Percentiles rank a stretch among this genome's conserved stretches.
These are phyloP conservation scores for Senna tora DNA, from an alignment of 306 rosid genomes.

Conservation along the genomic window DNA sequence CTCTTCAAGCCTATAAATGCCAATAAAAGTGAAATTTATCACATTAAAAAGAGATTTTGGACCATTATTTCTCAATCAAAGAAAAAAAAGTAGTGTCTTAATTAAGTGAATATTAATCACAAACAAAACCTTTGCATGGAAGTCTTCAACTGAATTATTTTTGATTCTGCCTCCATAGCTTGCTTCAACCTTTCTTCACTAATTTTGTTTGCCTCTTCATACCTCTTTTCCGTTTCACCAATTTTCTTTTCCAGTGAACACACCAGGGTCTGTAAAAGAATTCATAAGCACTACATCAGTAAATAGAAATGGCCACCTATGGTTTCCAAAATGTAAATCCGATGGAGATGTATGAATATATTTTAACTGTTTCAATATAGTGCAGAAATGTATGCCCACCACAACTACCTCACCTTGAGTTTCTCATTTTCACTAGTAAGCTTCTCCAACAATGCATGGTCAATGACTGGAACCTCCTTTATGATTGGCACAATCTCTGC, in stretches of 20 bases:
- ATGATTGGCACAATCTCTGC: constrained; percentile 58
- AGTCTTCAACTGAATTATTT: constrained; percentile 71
- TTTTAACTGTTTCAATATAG: constrained; percentile 15
- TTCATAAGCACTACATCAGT: constrained; percentile 39
- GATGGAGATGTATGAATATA: constrained; percentile 12
- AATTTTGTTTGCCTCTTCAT: constrained; percentile 67
- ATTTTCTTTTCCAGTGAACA: constrained; percentile 78
- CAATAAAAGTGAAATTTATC: constrained; percentile 32
- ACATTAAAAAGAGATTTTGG: constrained; percentile 25
- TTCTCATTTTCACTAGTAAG: constrained; percentile 75
- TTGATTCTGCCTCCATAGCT: constrained; percentile 83
- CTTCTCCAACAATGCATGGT: constrained; percentile 73
- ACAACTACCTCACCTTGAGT: constrained; percentile 63
- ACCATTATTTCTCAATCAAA: background rate
- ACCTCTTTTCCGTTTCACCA: constrained; percentile 79
- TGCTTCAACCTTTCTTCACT: constrained; percentile 90
- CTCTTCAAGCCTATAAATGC: constrained; percentile 71
- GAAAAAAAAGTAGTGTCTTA: background rate
- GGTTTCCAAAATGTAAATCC: constrained; percentile 23
- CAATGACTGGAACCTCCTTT: constrained; percentile 85
- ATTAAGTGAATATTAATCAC: background rate
- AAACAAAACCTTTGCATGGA: constrained; percentile 74
- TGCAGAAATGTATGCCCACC: constrained; percentile 27
- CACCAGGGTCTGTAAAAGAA: constrained; percentile 63
- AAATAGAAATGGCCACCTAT: constrained; percentile 22